Conservation (phyloP, 2,329 filamentous ascomycete genomes). For the Fusarium sp. region DNA sequence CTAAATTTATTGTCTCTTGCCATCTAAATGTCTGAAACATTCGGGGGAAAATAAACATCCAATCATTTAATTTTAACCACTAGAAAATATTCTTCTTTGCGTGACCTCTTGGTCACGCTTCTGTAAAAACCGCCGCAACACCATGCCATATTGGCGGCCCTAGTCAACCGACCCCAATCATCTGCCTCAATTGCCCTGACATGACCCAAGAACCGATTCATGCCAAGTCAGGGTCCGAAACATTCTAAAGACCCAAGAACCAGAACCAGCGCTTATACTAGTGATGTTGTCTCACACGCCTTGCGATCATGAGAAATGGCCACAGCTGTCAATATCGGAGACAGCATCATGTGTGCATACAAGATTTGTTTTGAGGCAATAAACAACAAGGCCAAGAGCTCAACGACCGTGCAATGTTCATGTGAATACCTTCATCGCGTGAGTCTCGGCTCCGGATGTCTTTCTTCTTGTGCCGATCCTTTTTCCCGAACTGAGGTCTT, state of each 20-base stretch:
- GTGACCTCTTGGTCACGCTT: slow-evolving; percentile 42
- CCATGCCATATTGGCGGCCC: slow-evolving; percentile 27
- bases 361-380: slow-evolving; percentile 7
- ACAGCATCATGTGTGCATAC: slow-evolving; percentile 15
- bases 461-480: slow-evolving; percentile 12
- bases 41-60: background rate
- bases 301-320: slow-evolving; percentile 21
- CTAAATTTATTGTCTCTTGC: background rate
- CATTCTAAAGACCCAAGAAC: background rate
- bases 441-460: slow-evolving; percentile 28
- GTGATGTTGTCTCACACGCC: slow-evolving; percentile 26
- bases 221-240: slow-evolving; percentile 33
- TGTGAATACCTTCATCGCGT: slow-evolving; percentile 45
- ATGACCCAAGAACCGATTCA: slow-evolving; percentile 5
- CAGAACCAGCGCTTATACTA: background rate
- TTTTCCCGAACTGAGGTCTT: background rate
- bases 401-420: slow-evolving; percentile 12
- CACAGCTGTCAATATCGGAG: slow-evolving; percentile 10
- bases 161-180: slow-evolving; percentile 43
- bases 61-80: background rate
- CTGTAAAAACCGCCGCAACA: slow-evolving; percentile 23
- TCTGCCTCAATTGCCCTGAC: slow-evolving; percentile 42
- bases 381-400: slow-evolving; percentile 16
- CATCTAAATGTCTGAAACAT: slow-evolving; percentile 16
- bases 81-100: slow-evolving; percentile 17